Conservation (phyloP, 1,284 basidiomycete species). For the Papiliotrema flavescens region DNA sequence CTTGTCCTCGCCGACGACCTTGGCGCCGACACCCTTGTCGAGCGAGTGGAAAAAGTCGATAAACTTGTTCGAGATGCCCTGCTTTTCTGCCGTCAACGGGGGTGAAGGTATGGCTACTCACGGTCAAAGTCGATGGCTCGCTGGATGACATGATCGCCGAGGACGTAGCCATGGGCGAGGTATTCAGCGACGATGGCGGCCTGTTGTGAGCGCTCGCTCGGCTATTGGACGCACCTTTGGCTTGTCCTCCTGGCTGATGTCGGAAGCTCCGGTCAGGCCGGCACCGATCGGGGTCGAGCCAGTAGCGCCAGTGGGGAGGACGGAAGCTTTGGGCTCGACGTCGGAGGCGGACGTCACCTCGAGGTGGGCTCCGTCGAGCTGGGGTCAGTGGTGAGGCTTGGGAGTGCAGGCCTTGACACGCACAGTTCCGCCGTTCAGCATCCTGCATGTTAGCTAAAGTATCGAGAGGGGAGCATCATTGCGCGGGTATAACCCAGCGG, state of each 20-base stretch:
- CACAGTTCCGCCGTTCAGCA: conserved; percentile 49
- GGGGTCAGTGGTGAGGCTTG: not conserved
- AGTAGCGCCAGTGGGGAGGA: conserved; percentile 34
- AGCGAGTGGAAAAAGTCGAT: conserved; percentile 68
- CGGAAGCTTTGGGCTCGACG: conserved; percentile 31
- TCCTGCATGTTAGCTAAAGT: conserved; percentile 16
- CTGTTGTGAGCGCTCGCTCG: conserved; percentile 6
- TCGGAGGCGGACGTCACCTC: conserved; percentile 47
- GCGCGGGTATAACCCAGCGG: no score
- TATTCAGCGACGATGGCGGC: conserved; percentile 77
- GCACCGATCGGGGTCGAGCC: conserved; percentile 42
- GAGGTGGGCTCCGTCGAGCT: conserved; percentile 50
- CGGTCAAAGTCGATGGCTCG: conserved; percentile 84
- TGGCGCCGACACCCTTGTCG: conserved; percentile 65
- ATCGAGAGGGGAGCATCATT: not conserved
- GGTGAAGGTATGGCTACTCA: conserved; percentile 47
- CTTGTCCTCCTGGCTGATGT: conserved; percentile 51
- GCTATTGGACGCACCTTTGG: conserved; percentile 33
- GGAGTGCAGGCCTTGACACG: conserved; percentile 5
- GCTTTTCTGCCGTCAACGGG: conserved; percentile 56
- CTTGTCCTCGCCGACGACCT: conserved; percentile 50
- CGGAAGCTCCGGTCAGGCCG: conserved; percentile 9
- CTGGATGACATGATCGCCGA: conserved; percentile 74
- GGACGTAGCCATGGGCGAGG: conserved; percentile 70
- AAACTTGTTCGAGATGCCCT: conserved; percentile 83